Percentiles rank a stretch among this genome's conserved stretches.
Evolutionary conservation across 768 basidiomycete species (phyloP).

Genomic region (Mycena polygramma): DNA sequence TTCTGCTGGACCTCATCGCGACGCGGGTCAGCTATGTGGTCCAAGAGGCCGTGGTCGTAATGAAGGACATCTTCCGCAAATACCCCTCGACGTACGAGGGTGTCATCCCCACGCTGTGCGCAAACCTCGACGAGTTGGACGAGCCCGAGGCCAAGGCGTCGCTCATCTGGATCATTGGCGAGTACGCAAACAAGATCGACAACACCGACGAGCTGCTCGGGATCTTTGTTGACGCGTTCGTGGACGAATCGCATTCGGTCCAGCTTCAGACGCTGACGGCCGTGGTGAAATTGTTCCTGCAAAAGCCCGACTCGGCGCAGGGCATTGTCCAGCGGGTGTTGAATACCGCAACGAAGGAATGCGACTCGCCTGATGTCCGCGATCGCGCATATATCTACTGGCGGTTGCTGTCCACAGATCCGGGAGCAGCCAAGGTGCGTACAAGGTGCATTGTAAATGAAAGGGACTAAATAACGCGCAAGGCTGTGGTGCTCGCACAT

Average conservation of each 20-base stretch:
- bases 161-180: slow-evolving; percentile 99
- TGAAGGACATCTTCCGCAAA: slow-evolving; percentile 99
- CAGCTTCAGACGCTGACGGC: slow-evolving; percentile 91
- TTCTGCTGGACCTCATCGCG: slow-evolving; percentile 91
- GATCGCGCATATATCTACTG: slow-evolving; percentile 99
- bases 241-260: slow-evolving; percentile 92
- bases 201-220: slow-evolving; percentile 94
- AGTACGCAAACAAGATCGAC: slow-evolving; percentile 97
- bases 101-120: slow-evolving; percentile 94
- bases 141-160: slow-evolving; percentile 99
- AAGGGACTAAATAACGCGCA: slow-evolving; percentile 6
- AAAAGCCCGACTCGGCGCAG: slow-evolving; percentile 94
- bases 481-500: slow-evolving; percentile 88
- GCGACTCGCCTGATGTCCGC: slow-evolving; percentile 95
- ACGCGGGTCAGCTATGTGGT: slow-evolving; percentile 98
- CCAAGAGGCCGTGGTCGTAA: slow-evolving; percentile 97
- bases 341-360: slow-evolving; percentile 95
- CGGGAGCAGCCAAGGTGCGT: slow-evolving; percentile 91
- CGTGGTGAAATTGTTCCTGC: slow-evolving; percentile 96
- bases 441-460: not conserved
- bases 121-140: slow-evolving; percentile 95
- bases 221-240: slow-evolving; percentile 93
- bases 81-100: slow-evolving; percentile 98
- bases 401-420: slow-evolving; percentile 94
- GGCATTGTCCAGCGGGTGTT: slow-evolving; percentile 92